Evolutionary conservation across 768 basidiomycete species (phyloP), one percentile per base, ranked within the genome.

Genomic region (Tricholoma bakamatsutake): DNA sequence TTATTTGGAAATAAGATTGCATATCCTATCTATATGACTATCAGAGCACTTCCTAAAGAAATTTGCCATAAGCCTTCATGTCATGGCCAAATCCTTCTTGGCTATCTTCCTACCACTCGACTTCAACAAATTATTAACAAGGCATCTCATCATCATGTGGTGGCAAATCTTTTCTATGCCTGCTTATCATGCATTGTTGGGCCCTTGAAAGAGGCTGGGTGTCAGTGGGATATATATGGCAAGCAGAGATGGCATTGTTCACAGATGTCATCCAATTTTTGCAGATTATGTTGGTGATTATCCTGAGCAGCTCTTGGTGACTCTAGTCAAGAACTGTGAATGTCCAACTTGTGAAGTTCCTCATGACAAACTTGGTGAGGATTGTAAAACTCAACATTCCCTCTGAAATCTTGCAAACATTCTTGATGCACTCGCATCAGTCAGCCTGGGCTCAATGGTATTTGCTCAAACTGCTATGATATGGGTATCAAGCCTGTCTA

Each of bases 1-100:
- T 52, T 63, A 0, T 75, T 79, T 56, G 59, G 72, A 1, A 71
- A 75, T 53, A 76, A 79, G 58, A 57, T 59, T 17, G 73, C 75
- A 6, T 80, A 75, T 59, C 78, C 78, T 0, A 66, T 80, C 0
- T 81, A 81, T 57, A 50, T 80, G 9, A 76, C 79, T 0, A 71
- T 80, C 50, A 76, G 76, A 0, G 78, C 79, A 53, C 64, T 80
- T 5, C 64, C 69, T 0, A 79, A 79, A 52, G 61, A 69, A 0
- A 68, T 75, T 11, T 67, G 68, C 0, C 65, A 71, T 1, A 67
- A 77, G 52, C 73, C 75, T 1, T 72, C 68, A 75, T 51, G 52
- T 6, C 67, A 61, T 15, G 75, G 67, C 0, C 58, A 68, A 8
- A 61, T 79, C 1, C 65, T 80, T 0, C n/a, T 80, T 0, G 77